Evolutionary conservation across 805 yeast species (phyloP), one percentile per base, ranked within the genome.

Genomic region (Scheffersomyces coipomensis): DNA sequence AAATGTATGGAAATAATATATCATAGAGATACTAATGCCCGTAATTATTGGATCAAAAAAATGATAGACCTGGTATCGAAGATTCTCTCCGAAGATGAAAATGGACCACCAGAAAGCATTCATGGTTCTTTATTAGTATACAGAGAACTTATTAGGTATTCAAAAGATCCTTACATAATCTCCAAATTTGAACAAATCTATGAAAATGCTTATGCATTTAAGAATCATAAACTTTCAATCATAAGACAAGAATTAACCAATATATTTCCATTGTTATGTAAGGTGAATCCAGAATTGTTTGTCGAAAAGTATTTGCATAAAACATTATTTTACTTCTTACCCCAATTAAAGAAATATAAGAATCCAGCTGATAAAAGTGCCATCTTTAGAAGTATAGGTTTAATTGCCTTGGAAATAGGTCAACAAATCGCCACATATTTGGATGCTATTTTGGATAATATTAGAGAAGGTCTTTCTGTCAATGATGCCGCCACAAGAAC

Each of bases 101-200:
- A 35, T 42, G 40, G 44, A 19, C 48, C 68, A 4, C 53, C 78
- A 15, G 97, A 89, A 45, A 71, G 83, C 2, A 76, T 88, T n/a
- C 98, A 91, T 59, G 97, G 96, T 0, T 79, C 95, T 0, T 65
- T 91, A 17, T 66, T 91, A 29, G 93, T 87, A 1, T 89, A 81
- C 56, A 73, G 93, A 23, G 97, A 88, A 57, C 68, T 91, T 13
- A 74, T 90, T 11, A 66, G 75, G 34, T 68, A 68, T 38, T 75
- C 81, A 46, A 85, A 85, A 13, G 93, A 93, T 18, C 74, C 82
- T 44, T 82, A 85, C 49, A 70, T 91, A 56, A 76, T 76, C 37
- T 77, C 83, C 7, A 83, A 79, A 55, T 84, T 85, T 51, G 87
- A 84, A 43, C 83, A 80, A 30, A 81, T 89, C 15, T 88, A 86